Base-by-base conservation (phyloP, 441 rosid species). In the Bocquillonia castaneifolia region DNA sequence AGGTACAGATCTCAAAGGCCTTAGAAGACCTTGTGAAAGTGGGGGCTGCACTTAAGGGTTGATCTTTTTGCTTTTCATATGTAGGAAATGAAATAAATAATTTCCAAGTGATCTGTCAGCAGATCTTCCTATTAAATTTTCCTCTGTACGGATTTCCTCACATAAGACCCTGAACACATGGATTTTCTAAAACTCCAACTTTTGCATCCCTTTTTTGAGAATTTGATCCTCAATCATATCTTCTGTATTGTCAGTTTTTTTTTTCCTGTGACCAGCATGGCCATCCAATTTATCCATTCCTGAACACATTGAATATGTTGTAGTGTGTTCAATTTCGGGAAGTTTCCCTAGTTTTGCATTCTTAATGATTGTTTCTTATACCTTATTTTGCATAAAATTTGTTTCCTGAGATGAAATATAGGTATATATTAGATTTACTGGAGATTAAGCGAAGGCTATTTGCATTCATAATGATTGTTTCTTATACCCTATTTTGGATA, bases 21-120 rank as follows among this genome's bases (percentile, higher is more conserved):
- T 89, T 93, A 18, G 81, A 91, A 81, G 90, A 84, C 54, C 88
- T 89, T 54, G 87, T 77, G 54, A 86, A 83, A 81, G 84, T 78
- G 0, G 93, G 88, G 50, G 85, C 71, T 67, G 72, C 83, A 45
- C 80, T 64, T 2, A 82, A 80, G 73, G 80, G 73, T 44, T 77
- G 61, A 80, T 67, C 29, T 64, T 47, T 59, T 61, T 63, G 67
- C 68, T 64, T 52, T 28, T 47, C 47, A 52, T 28, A 39, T 64
- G 42, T 32, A 63, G 51, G 56, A 53, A 62, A 75, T 74, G 69
- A 58, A 78, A 78, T 71, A 70, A 76, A 40, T 68, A 14, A 54
- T n/a, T n/a, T n/a, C n/a, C n/a, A n/a, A n/a, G n/a, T n/a, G n/a
- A n/a, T n/a, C n/a, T n/a, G n/a, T n/a, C n/a, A n/a, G n/a, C n/a